Evolutionary conservation across 1,139 yeast genomes (phyloP), one percentile per base, ranked within the genome.

Genomic region (Torulaspora pretoriensis): DNA sequence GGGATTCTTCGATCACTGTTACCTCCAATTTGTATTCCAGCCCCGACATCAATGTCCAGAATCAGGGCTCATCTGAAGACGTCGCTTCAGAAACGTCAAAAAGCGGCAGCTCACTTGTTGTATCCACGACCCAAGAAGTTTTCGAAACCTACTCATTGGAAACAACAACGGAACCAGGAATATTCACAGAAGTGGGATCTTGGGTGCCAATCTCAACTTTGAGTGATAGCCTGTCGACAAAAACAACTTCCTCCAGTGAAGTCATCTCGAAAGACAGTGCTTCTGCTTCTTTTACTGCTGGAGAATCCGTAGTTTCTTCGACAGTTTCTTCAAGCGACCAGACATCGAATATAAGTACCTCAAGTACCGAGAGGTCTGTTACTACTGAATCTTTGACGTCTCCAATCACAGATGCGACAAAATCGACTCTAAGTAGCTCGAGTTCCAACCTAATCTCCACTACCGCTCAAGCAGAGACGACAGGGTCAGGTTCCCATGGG

Each of bases 161-260:
- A n/a, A 35, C 50, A 6, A 35, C 38, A 4, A 50, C 54, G 8
- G 43, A 45, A 9, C 38, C 48, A 8, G 52, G 46, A 3, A 22
- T 46, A n/a, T 39, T 45, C n/a, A 48, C 53, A 12, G 43, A 43
- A 34, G 37, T 42, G 16, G 52, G 52, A 8, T 44, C 47, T 9
- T 51, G 46, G 48, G 4, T 46, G n/a, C 38, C 50, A 12, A 32
- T 46, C 22, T 38, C 47, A 5, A 46, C 50, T 3, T 10, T 14
- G n/a, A 23, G 34, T 28, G 19, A 12, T 4, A 6, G 13, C 8
- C 16, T 14, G 8, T n/a, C 30, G 8, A 13, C 33, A 4, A 1
- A 29, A 23, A 8, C 34, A 17, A 19, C 29, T 27, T 14, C 36
- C n/a, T 29, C 32, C 5, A 29, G 22, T 8, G 14, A 9, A 13